A percentile compares a stretch with the other conserved stretches of the same genome.
Evolutionary conservation across 495 filamentous ascomycete species (phyloP).

Genomic region (Daldinia vernicosa): DNA sequence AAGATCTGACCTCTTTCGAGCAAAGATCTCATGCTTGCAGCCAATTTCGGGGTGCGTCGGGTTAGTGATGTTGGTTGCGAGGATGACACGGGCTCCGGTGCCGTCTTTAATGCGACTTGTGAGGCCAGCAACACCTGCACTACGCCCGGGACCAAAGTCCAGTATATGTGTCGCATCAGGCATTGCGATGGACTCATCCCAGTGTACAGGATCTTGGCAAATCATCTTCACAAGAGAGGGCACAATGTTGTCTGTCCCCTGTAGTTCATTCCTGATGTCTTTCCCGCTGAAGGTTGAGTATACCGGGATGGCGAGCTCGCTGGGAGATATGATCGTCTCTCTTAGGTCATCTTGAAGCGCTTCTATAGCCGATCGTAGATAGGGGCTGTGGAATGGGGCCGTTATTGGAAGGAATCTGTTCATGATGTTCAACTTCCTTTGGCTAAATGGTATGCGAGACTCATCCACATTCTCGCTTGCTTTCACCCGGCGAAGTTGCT

Average conservation of each 20-base stretch:
- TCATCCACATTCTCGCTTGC: slow-evolving; percentile 85
- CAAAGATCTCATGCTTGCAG: slow-evolving; percentile 86
- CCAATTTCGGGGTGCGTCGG: slow-evolving; percentile 82
- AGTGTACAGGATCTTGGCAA: slow-evolving; percentile 80
- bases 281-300: slow-evolving; percentile 78
- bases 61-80: slow-evolving; percentile 77
- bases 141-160: slow-evolving; percentile 86
- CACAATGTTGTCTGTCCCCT: slow-evolving; percentile 63
- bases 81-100: slow-evolving; percentile 83
- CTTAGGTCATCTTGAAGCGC: slow-evolving; percentile 70
- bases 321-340: slow-evolving; percentile 69
- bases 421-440: slow-evolving; percentile 85
- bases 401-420: slow-evolving; percentile 91
- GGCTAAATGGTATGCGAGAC: slow-evolving; percentile 84
- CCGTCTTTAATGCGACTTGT: slow-evolving; percentile 93
- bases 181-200: slow-evolving; percentile 84
- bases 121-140: slow-evolving; percentile 83
- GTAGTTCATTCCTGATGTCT: slow-evolving; percentile 64
- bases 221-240: slow-evolving; percentile 82
- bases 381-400: slow-evolving; percentile 87
- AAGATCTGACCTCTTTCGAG: slow-evolving; percentile 78
- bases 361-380: slow-evolving; percentile 68
- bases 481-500: slow-evolving; percentile 84
- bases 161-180: slow-evolving; percentile 81
- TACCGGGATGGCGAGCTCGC: slow-evolving; percentile 73